phyloP scores from a whole-genome alignment of 495 filamentous ascomycete genomes.

The Schizothecium vesticola region DNA sequence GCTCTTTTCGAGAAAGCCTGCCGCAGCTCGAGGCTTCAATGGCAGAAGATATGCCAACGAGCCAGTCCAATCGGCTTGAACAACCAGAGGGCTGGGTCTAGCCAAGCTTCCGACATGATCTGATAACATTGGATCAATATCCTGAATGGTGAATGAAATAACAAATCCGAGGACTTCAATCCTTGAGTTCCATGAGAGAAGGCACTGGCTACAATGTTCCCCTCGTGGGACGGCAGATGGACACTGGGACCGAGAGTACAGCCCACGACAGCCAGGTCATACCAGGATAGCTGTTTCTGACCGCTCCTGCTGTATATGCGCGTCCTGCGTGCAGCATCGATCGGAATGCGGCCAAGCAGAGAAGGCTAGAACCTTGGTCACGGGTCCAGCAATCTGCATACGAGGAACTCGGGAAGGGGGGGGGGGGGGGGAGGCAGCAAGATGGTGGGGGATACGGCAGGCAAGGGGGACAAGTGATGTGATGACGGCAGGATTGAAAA shows the following conservation, averaged over 20 bases:
- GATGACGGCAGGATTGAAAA: slow-evolving; percentile 1
- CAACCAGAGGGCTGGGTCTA: slow-evolving; percentile 14
- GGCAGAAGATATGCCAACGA: neutral
- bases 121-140: neutral
- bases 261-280: neutral
- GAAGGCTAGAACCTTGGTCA: slow-evolving; percentile 8
- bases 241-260: neutral
- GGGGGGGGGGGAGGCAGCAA: slow-evolving; percentile 8
- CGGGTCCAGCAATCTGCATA: slow-evolving; percentile 22
- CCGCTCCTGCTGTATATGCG: neutral
- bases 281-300: neutral
- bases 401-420: slow-evolving; percentile 8
- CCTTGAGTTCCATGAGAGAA: neutral
- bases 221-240: neutral
- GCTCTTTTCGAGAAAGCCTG: slow-evolving; percentile 9
- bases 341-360: slow-evolving; percentile 8
- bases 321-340: neutral
- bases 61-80: slow-evolving; percentile 2
- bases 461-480: slow-evolving; percentile 11
- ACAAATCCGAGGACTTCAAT: neutral
- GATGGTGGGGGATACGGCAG: slow-evolving; percentile 1
- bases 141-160: neutral
- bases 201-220: neutral
- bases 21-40: neutral
- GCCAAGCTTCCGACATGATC: slow-evolving; percentile 7